A percentile compares a stretch with the other conserved stretches of the same genome.
Evolutionary conservation across 129 eudicot species (phyloP).

Genomic region (Helianthus tuberosus): DNA sequence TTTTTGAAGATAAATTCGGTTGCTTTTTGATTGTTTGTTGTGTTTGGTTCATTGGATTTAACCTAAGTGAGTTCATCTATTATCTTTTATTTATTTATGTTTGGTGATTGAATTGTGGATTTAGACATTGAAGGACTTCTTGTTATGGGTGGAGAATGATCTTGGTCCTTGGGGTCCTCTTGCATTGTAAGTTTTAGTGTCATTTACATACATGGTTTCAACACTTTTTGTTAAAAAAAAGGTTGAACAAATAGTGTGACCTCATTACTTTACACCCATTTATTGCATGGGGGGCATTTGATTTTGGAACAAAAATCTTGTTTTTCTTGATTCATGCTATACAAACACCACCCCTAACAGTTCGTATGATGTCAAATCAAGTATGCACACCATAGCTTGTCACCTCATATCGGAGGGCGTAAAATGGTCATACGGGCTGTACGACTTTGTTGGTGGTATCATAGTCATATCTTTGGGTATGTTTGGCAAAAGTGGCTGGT

Average conservation of each 20-base stretch:
- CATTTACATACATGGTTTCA: background rate
- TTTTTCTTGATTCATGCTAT: background rate
- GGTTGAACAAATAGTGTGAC: background rate
- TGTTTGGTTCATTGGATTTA: background rate
- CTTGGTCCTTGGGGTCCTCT: conserved; percentile 98
- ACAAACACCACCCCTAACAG: no score
- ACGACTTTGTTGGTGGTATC: no score
- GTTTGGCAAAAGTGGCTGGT: no score
- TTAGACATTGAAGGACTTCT: conserved; percentile 81
- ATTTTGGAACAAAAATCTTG: background rate
- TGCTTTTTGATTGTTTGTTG: conserved; percentile 1
- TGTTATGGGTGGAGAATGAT: conserved; percentile 78
- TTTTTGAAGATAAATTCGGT: conserved; percentile 1
- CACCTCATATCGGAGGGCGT: no score
- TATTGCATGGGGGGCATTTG: background rate
- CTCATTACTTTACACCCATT: background rate
- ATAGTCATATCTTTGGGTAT: no score
- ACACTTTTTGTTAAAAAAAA: background rate
- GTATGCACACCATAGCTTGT: no score
- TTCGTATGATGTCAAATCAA: no score
- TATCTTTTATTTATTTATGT: background rate
- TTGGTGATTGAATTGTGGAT: background rate
- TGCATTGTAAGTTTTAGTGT: conserved; percentile 60
- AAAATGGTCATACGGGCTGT: no score
- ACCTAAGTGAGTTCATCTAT: background rate